phyloP scores from a whole-genome alignment of 2,329 filamentous ascomycete species.

The Fusarium hainanense region DNA sequence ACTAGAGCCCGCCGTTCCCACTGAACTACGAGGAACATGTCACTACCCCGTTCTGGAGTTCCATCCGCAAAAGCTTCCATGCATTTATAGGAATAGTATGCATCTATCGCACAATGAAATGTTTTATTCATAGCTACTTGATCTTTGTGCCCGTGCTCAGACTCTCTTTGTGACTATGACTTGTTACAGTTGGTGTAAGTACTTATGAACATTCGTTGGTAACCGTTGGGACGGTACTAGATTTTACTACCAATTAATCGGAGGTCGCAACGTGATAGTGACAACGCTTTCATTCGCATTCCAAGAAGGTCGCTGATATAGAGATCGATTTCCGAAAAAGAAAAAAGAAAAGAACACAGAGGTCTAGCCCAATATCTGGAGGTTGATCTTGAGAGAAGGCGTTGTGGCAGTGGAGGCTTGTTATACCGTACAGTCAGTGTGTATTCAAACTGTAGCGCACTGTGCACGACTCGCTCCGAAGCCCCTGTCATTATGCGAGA shows the following conservation, averaged over 20 bases:
- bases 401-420: slow-evolving; percentile 5
- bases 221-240: neutral
- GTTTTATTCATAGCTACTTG: neutral
- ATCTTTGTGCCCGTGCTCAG: neutral
- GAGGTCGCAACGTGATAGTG: neutral
- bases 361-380: neutral
- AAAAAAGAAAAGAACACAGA: too few relatives aligned
- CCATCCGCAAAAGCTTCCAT: neutral
- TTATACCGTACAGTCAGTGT: neutral
- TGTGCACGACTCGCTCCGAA: slow-evolving; percentile 15
- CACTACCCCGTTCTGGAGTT: neutral
- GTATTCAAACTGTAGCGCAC: neutral
- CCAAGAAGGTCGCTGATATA: too few relatives aligned
- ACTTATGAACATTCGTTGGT: neutral
- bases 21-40: neutral
- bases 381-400: neutral
- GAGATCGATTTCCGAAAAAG: too few relatives aligned
- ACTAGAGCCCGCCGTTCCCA: neutral
- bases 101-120: neutral
- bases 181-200: neutral
- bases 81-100: neutral
- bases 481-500: slow-evolving; percentile 25
- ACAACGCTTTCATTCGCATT: neutral
- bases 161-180: too few relatives aligned
- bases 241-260: neutral